Evolutionary conservation across 768 basidiomycete genomes (phyloP), one percentile per base, ranked within the genome.

Genomic region (Amanita pseudoporphyria): DNA sequence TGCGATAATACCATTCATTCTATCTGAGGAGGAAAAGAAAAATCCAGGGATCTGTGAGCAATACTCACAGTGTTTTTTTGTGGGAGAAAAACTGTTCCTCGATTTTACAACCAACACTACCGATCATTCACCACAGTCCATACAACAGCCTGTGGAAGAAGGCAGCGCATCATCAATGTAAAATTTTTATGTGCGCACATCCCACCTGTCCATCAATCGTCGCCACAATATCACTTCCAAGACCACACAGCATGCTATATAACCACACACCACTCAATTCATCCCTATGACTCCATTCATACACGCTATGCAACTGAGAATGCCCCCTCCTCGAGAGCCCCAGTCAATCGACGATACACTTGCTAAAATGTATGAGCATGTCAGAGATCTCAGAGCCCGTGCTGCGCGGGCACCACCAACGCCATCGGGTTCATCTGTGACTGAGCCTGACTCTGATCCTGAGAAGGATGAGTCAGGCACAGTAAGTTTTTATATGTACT

Each of bases 11-110:
- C 35, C 35, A 36, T 36, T 36, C 16, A 36, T 36, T 10, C 12
- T 36, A 10, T 36, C 35, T 36, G 35, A 36, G 5, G 35, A 36
- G 5, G 35, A 36, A 36, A 36, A 36, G 35, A 36, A 36, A 36
- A 12, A 36, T 36, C 5, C 35, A 3, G 12, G 12, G 3, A 36
- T 36, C 35, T 12, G 35, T 5, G 35, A 3, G 5, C 4, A 71
- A 64, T n/a, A 56, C 52, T 9, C 67, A 66, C 53, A 71, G 71
- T 7, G 60, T 56, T 52, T 69, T 57, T 45, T 45, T 22, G 32
- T 45, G 19, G 45, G 45, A 16, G 45, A 45, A 14, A 45, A 45
- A 35, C 45, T 32, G 13, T 45, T 45, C 45, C 7, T 45, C 7
- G 45, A 45, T 45, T 45, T 45, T 18, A 45, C 45, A 35, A 45